Base-by-base conservation (phyloP, 306 rosid genomes). In the Cyclanthera cordifolia region DNA sequence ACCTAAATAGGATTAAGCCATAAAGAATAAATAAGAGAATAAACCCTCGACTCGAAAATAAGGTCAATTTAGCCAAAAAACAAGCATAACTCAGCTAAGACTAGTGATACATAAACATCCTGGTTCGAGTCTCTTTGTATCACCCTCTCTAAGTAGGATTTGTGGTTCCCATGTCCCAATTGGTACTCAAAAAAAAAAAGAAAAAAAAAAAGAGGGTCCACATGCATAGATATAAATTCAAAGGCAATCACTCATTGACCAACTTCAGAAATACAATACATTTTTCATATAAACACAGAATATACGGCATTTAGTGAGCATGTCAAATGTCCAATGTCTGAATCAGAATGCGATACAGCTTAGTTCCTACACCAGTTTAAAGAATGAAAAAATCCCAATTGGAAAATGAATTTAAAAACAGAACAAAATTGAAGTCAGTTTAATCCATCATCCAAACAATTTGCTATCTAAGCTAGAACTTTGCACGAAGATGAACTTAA, bases 351-450 rank as follows among this genome's bases (percentile, higher is more conserved):
- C 0, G 64, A 32, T 3, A 59, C 16, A 59, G 66, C 47, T 58
- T 24, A 61, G 49, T 37, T 61, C 7, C 67, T 37, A 4, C 8
- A 59, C 1, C 7, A 0, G 37, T 43, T 30, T 64, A 64, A 64
- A 64, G 52, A 64, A 64, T 41, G 34, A 45, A 64, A 63, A 12
- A 41, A 11, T 63, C 69, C 48, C 53, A 64, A 64, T 43, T 21
- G 69, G 32, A 21, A 64, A 64, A 41, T 13, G 69, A 45, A 16
- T 20, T n/a, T n/a, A n/a, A n/a, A n/a, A n/a, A n/a, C n/a, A 64
- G 69, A 1, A 21, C 12, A 64, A 64, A 64, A 64, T 64, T 43
- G 69, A 64, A 64, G 69, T n/a, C 25, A 41, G 43, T 21, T 13
- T 53, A 64, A 43, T 64, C 12, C 1, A 43, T 39, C 53, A 41